Conservation (phyloP, 2,329 filamentous ascomycete genomes). For the Penicillium digitatum region DNA sequence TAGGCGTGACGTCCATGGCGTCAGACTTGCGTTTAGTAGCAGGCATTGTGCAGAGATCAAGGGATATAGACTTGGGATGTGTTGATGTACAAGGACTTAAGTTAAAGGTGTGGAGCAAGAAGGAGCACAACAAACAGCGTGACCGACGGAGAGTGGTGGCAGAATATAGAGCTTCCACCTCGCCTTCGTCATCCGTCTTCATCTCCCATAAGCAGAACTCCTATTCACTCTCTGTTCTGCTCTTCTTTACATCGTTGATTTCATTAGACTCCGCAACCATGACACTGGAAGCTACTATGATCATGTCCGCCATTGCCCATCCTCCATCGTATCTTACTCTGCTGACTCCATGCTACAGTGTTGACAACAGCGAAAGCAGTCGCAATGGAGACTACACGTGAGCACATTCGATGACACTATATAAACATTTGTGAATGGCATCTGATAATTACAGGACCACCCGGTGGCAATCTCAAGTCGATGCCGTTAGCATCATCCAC, state of each 20-base stretch:
- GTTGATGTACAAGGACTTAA: conserved; percentile 8
- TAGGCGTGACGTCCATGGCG: conserved; percentile 34
- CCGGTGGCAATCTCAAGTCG: conserved; percentile 91
- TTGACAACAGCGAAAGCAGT: conserved; percentile 98
- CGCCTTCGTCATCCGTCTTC: conserved; percentile 27
- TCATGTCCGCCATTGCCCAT: conserved; percentile 55
- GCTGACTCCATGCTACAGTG: conserved; percentile 47
- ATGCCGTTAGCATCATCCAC: conserved; percentile 93
- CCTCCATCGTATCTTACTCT: neutral
- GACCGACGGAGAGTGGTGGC: conserved; percentile 14
- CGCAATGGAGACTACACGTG: conserved; percentile 87
- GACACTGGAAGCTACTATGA: conserved; percentile 99
- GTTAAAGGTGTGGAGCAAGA: conserved; percentile 17
- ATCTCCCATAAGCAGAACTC: conserved; percentile 11
- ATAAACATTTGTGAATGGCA: neutral
- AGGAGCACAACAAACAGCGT: conserved; percentile 26
- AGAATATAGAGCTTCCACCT: conserved; percentile 28
- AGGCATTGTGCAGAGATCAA: conserved; percentile 32
- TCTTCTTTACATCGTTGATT: conserved; percentile 8
- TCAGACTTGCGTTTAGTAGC: conserved; percentile 42
- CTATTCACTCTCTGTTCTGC: conserved; percentile 11
- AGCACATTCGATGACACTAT: conserved; percentile 15
- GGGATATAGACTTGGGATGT: conserved; percentile 1
- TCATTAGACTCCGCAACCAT: conserved; percentile 59
- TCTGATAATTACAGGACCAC: conserved; percentile 63